phyloP scores from a whole-genome alignment of 164 flowering plant genomes.

The Pachysandra terminalis region DNA sequence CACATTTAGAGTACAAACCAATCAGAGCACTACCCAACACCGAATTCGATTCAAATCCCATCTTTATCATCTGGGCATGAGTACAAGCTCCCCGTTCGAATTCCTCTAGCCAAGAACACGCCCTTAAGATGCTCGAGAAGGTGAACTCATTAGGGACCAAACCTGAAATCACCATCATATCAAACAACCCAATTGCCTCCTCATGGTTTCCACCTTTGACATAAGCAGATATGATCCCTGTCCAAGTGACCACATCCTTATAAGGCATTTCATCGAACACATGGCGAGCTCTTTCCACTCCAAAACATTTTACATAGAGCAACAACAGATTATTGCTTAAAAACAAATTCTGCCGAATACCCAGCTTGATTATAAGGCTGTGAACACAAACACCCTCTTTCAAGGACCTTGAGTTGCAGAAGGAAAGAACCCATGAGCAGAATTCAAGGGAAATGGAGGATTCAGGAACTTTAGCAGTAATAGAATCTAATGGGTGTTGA shows the following conservation, averaged over 20 bases:
- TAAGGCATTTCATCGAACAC: constrained; percentile 50
- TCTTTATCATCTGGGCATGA: constrained; percentile 38
- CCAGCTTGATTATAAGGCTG: constrained; percentile 46
- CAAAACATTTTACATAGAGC: constrained; percentile 39
- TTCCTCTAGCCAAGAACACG: constrained; percentile 35
- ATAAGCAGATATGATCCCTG: constrained; percentile 42
- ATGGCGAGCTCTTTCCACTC: constrained; percentile 31
- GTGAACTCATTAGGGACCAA: constrained; percentile 54
- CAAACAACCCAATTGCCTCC: constrained; percentile 37
- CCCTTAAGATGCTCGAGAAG: constrained; percentile 32
- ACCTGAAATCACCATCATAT: constrained; percentile 34
- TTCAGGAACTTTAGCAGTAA: not conserved
- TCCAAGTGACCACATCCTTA: constrained; percentile 58
- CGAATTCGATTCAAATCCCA: constrained; percentile 35
- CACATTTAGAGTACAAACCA: constrained; percentile 48
- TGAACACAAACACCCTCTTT: constrained; percentile 45
- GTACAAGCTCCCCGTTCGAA: constrained; percentile 25
- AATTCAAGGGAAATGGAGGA: constrained; percentile 5
- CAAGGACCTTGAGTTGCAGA: constrained; percentile 39
- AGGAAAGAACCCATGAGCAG: constrained; percentile 29
- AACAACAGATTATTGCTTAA: constrained; percentile 44
- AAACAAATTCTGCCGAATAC: constrained; percentile 35
- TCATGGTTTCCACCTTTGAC: constrained; percentile 19
- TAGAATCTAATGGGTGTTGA: not conserved
- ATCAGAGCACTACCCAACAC: constrained; percentile 37